Evolutionary conservation across 768 basidiomycete genomes (phyloP).

Genomic region (Tylopilus sp.): DNA sequence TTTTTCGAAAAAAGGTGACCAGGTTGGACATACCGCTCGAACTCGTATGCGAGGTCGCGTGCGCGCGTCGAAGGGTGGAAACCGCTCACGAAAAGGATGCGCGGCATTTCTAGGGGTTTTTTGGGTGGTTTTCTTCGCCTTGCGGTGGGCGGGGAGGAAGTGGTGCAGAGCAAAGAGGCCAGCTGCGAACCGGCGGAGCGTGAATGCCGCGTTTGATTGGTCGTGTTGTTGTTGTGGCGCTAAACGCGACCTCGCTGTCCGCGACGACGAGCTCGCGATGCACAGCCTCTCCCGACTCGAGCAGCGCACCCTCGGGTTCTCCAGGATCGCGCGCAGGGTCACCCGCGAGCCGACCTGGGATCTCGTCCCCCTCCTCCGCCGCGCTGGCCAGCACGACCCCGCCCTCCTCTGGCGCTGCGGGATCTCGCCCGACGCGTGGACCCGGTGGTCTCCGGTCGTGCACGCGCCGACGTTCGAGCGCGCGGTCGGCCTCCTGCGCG

Average conservation of each 20-base stretch:
- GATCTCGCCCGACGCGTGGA: conserved; percentile 37
- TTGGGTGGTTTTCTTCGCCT: neutral
- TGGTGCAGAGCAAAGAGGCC: conserved; percentile 24
- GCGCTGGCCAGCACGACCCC: conserved; percentile 1
- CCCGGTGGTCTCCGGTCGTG: conserved; percentile 38
- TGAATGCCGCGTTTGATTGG: conserved; percentile 28
- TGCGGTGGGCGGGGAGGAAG: conserved; percentile 11
- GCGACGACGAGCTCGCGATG: conserved; percentile 12
- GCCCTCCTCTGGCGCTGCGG: conserved; percentile 27
- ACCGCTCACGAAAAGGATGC: conserved; percentile 84
- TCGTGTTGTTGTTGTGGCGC: conserved; percentile 38
- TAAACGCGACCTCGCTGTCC: conserved; percentile 1
- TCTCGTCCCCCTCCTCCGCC: conserved; percentile 35
- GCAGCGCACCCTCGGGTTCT: conserved; percentile 22
- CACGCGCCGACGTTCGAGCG: conserved; percentile 32
- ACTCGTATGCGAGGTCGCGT: conserved; percentile 80
- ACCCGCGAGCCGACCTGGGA: conserved; percentile 42
- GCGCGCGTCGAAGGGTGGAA: conserved; percentile 83
- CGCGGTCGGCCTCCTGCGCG: conserved; percentile 26
- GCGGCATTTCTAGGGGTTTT: conserved; percentile 49
- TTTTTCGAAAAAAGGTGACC: neutral
- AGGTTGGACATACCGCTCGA: conserved; percentile 61
- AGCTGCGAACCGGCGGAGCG: conserved; percentile 26
- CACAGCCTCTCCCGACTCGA: conserved; percentile 23
- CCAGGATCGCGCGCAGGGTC: conserved; percentile 34